Base-by-base conservation (phyloP, 768 basidiomycete species). In the Daedalea quercina region DNA sequence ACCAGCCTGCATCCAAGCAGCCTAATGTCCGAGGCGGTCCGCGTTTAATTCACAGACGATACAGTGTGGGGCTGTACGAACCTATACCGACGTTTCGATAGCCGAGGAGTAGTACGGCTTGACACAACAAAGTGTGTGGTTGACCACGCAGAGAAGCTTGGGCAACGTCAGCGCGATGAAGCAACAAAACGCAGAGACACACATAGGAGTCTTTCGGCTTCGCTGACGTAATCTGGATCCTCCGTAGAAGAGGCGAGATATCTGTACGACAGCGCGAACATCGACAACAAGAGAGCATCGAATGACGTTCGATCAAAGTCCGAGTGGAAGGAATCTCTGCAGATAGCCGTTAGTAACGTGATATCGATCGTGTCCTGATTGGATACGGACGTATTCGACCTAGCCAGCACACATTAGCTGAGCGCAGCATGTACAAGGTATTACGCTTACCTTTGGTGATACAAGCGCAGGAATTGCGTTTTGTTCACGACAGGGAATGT, bases 171-270 rank as follows among this genome's bases (percentile, higher is more conserved):
- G 26, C 9, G 20, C 33, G 42, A 22, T n/a, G 23, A 25, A 47
- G 31, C n/a, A 15, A 19, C 8, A 17, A 42, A 42, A 15, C 26
- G 17, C 41, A 20, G 3, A 37, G 3, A 44, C 51, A 23, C 23
- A 52, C 51, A 23, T 22, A 52, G 11, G n/a, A 52, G 25, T 22
- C 51, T 44, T 8, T 26, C 33, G 13, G 51, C 41, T 22, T 52
- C 51, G 15, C 26, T 25, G 20, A 28, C 51, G n/a, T 44, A 52
- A 34, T 49, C 48, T 23, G 19, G n/a, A n/a, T 49, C 35, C n/a
- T 33, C 20, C 6, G 48, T 22, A 26, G 6, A 15, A 9, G 9
- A 3, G 26, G 44, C 42, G 19, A 44, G 1, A 31, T 19, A 34
- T 34, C 51, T 6, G 12, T 9, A 44, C 9, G 51, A 19, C 22